These are phyloP conservation scores for Nothomitra cinnamomea DNA, from an alignment of 2,329 filamentous ascomycete species.

Conservation along the genomic window DNA sequence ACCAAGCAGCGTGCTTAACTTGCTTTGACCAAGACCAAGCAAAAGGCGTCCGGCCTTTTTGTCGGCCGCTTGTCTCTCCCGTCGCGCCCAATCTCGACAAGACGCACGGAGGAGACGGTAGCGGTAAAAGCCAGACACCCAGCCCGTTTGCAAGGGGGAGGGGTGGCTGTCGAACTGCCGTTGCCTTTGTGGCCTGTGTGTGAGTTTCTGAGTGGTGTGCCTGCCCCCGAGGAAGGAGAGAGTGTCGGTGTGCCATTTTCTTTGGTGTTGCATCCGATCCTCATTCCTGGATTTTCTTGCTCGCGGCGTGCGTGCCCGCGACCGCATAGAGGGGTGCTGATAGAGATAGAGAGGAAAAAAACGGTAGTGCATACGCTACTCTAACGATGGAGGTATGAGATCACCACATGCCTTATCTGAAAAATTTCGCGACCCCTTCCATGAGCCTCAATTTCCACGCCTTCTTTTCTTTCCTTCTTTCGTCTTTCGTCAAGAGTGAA, in stretches of 20 bases:
- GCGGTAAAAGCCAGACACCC: too few species aligned
- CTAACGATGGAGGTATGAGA: slow-evolving; percentile 3
- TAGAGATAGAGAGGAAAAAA: neutral
- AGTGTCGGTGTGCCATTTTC: slow-evolving; percentile 2
- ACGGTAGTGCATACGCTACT: too few species aligned
- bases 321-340: slow-evolving; percentile 1
- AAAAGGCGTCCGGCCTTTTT: too few species aligned
- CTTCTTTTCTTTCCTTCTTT: neutral
- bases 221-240: neutral
- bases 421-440: neutral
- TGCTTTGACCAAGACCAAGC: too few species aligned
- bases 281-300: neutral
- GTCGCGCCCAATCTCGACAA: too few species aligned
- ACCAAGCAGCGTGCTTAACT: too few species aligned
- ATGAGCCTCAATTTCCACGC: neutral
- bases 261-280: slow-evolving; percentile 3
- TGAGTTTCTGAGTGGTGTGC: too few species aligned
- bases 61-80: too few species aligned
- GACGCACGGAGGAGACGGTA: too few species aligned
- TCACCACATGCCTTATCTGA: neutral
- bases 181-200: too few species aligned
- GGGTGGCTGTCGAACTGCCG: too few species aligned
- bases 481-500: neutral
- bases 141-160: too few species aligned
- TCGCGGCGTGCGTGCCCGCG: neutral